Conservation (phyloP, 371 early-diverging fungal genomes). For the Coemansia sp. region DNA sequence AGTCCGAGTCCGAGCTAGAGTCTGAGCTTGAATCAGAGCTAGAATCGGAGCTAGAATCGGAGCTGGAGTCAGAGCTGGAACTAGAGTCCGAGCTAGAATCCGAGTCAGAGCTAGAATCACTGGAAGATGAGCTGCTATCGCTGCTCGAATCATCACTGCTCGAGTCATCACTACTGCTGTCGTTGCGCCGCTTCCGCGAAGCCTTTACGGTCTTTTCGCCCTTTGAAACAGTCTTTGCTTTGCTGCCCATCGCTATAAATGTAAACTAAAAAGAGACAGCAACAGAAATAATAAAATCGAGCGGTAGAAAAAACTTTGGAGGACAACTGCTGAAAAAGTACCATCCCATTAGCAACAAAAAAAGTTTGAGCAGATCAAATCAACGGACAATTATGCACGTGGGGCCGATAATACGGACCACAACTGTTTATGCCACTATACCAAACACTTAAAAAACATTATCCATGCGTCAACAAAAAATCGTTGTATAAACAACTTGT, state of each 20-base stretch:
- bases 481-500: neutral
- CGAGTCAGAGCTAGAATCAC: neutral
- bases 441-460: neutral
- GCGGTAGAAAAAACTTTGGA: no score
- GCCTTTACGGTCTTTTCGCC: neutral
- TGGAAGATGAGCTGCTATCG: neutral
- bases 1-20: neutral
- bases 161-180: neutral
- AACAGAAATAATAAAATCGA: no score
- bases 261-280: neutral
- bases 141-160: constrained; percentile 6
- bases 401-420: neutral
- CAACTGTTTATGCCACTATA: no score
- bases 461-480: neutral
- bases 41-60: constrained; percentile 1
- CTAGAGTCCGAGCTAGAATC: neutral
- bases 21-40: neutral
- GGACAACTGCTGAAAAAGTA: neutral
- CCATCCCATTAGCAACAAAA: neutral
- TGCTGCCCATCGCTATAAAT: neutral
- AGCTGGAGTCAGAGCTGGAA: neutral
- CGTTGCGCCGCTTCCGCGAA: constrained; percentile 2
- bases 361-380: neutral
- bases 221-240: neutral
- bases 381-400: neutral